Evolutionary conservation across 768 basidiomycete species (phyloP).

Genomic region (Tylopilus sp.): DNA sequence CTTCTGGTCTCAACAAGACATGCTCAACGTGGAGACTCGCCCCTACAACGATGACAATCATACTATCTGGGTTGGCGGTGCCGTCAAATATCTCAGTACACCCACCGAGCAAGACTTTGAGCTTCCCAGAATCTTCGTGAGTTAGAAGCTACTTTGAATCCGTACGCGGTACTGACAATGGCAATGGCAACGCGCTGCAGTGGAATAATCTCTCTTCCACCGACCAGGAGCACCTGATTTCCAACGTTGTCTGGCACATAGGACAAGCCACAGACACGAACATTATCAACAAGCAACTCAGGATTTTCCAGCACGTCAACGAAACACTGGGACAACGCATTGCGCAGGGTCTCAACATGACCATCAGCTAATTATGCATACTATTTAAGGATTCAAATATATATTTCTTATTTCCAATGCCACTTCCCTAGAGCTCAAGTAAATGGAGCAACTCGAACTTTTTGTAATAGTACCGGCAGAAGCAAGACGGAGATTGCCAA

Average conservation of each 20-base stretch:
- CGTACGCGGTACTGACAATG: not conserved
- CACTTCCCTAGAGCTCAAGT: no score
- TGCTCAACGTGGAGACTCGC: no score
- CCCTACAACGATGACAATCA: conserved; percentile 38
- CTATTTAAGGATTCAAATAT: no score
- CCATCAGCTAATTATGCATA: conserved; percentile 6
- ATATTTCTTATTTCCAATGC: no score
- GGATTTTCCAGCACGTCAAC: conserved; percentile 38
- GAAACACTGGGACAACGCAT: conserved; percentile 33
- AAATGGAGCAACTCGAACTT: no score
- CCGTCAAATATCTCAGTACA: conserved; percentile 34
- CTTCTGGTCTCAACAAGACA: no score
- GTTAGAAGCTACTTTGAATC: not conserved
- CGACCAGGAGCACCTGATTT: conserved; percentile 37
- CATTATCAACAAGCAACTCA: conserved; percentile 32
- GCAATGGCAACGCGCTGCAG: not conserved
- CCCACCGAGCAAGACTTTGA: conserved; percentile 39
- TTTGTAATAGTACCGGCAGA: no score
- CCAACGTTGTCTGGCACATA: conserved; percentile 38
- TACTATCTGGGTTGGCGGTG: conserved; percentile 39
- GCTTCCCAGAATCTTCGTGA: conserved; percentile 34
- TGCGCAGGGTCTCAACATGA: conserved; percentile 31
- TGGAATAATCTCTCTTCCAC: conserved; percentile 34
- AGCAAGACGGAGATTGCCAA: no score
- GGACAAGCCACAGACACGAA: conserved; percentile 28